Percentiles rank a stretch among this genome's conserved stretches.
Conservation (phyloP, 108 stramenopile genomes). For the Cylindrotheca closterium region DNA sequence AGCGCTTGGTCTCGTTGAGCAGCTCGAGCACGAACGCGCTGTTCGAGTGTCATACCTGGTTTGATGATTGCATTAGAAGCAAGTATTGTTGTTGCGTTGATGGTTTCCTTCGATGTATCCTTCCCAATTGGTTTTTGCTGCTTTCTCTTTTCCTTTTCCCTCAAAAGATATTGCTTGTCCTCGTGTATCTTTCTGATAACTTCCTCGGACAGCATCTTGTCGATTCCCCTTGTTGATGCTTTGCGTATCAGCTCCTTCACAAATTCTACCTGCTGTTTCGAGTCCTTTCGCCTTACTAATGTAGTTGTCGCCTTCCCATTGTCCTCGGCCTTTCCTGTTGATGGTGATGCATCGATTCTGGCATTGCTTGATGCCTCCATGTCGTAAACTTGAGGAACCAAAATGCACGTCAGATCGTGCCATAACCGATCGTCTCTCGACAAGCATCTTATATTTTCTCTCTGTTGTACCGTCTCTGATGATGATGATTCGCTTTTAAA, state of each 20-base stretch:
- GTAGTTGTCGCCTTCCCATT: conserved; percentile 4
- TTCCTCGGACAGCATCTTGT: conserved; percentile 4
- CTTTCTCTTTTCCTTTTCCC: not conserved
- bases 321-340: not conserved
- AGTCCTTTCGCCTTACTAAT: conserved; percentile 2
- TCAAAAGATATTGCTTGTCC: not conserved
- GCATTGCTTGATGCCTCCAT: not conserved
- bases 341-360: not conserved
- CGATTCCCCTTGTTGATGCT: not conserved
- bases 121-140: too few species aligned
- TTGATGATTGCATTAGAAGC: not conserved
- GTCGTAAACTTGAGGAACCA: conserved; percentile 9
- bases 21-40: conserved; percentile 24
- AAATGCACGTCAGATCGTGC: conserved; percentile 29
- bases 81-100: not conserved
- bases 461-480: not conserved
- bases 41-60: conserved; percentile 11
- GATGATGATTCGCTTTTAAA: too few species aligned
- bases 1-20: conserved; percentile 10
- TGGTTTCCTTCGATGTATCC: not conserved
- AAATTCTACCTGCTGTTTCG: not conserved
- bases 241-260: not conserved
- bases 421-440: conserved; percentile 21
- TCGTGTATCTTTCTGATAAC: not conserved
- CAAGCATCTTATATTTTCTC: not conserved